Conservation (phyloP, 1,139 yeast genomes). For the Eremothecium gossypii region DNA sequence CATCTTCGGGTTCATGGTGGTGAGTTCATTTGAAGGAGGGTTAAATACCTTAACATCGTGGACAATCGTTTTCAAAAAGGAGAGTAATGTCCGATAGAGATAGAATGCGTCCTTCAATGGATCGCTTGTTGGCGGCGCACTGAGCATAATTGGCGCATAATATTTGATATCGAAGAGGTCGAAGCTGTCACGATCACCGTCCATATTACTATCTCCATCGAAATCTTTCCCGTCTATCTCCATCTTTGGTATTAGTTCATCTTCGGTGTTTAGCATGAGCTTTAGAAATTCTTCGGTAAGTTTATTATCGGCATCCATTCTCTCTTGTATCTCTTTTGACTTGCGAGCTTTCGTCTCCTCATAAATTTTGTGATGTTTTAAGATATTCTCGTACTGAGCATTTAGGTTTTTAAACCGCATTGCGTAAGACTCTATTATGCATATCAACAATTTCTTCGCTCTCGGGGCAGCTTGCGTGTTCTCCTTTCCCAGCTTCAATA, state of each 20-base stretch:
- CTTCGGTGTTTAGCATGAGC: slow-evolving; percentile 12
- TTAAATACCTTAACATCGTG: slow-evolving; percentile 86
- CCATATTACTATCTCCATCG: slow-evolving; percentile 30
- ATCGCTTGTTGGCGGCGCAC: slow-evolving; percentile 42
- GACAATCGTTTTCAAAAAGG: slow-evolving; percentile 81
- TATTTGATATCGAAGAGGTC: slow-evolving; percentile 42
- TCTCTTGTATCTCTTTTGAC: slow-evolving; percentile 15
- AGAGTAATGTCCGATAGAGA: slow-evolving; percentile 78
- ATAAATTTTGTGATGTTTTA: slow-evolving; percentile 51
- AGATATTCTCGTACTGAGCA: slow-evolving; percentile 57
- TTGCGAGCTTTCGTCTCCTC: slow-evolving; percentile 33
- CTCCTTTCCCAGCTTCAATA: slow-evolving; percentile 66
- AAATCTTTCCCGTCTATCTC: slow-evolving; percentile 7
- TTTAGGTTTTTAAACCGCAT: slow-evolving; percentile 72
- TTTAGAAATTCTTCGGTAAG: slow-evolving; percentile 24
- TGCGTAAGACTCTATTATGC: slow-evolving; percentile 81
- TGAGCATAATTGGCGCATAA: slow-evolving; percentile 40
- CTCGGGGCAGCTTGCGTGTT: slow-evolving; percentile 66
- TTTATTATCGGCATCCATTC: slow-evolving; percentile 18
- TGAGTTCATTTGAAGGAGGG: slow-evolving; percentile 68
- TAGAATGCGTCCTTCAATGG: slow-evolving; percentile 82
- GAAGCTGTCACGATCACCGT: slow-evolving; percentile 26
- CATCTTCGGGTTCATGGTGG: slow-evolving; percentile 52
- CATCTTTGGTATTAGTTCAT: slow-evolving; percentile 3
- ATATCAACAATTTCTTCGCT: slow-evolving; percentile 55